These are phyloP conservation scores for Leptomonas pyrrhocoris DNA, from an alignment of 208 protist species.

Conservation along the genomic window DNA sequence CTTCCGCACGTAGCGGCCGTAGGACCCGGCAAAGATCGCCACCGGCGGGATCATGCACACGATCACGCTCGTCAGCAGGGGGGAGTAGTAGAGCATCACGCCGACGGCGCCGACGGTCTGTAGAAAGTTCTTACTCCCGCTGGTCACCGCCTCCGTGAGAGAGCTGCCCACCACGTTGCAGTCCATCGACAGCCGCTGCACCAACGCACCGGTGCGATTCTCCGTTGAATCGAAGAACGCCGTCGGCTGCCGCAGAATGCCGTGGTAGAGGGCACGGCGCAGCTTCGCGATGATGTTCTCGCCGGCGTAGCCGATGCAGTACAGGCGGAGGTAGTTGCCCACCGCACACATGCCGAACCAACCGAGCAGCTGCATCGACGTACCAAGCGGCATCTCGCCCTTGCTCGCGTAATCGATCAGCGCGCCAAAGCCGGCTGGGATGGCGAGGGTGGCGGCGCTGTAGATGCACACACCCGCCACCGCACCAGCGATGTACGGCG, in stretches of 20 bases:
- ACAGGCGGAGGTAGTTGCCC: constrained; percentile 75
- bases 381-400: constrained; percentile 78
- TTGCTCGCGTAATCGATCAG: constrained; percentile 86
- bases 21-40: constrained; percentile 81
- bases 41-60: constrained; percentile 84
- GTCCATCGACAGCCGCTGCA: constrained; percentile 88
- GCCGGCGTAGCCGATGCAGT: constrained; percentile 74
- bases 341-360: constrained; percentile 74
- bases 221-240: constrained; percentile 83
- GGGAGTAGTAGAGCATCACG: constrained; percentile 91
- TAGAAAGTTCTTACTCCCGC: constrained; percentile 82
- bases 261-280: constrained; percentile 62
- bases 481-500: constrained; percentile 64
- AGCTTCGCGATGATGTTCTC: constrained; percentile 81
- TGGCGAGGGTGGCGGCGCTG: constrained; percentile 81
- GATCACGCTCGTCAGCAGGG: constrained; percentile 79
- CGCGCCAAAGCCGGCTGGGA: constrained; percentile 77
- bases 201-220: constrained; percentile 77
- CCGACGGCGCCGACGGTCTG: constrained; percentile 80
- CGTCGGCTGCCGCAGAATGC: constrained; percentile 66
- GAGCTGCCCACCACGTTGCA: constrained; percentile 86
- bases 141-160: constrained; percentile 79
- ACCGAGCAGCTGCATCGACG: constrained; percentile 76
- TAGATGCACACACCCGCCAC: constrained; percentile 73
- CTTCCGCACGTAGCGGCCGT: constrained; percentile 80